A percentile compares a stretch with the other conserved stretches of the same genome.
These are phyloP conservation scores for Hypericum androsaemum DNA, from an alignment of 345 rosid genomes.

Conservation along the genomic window DNA sequence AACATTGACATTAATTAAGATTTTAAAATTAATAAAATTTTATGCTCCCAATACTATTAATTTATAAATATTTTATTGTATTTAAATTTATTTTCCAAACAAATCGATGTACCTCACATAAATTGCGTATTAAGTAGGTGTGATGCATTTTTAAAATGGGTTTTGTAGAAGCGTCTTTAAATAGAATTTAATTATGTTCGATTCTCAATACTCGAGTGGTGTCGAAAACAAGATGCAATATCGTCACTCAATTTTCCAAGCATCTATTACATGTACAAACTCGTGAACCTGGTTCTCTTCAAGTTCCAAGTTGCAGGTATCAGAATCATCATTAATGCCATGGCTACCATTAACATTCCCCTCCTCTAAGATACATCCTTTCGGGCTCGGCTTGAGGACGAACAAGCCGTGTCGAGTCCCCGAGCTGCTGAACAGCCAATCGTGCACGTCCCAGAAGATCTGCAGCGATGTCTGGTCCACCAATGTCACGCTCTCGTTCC, in stretches of 20 bases:
- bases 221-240: too few relatives aligned
- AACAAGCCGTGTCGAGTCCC: slow-evolving; percentile 44
- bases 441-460: slow-evolving; percentile 70
- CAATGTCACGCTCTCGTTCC: slow-evolving; percentile 49
- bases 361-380: slow-evolving; percentile 1
- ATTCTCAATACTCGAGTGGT: too few relatives aligned
- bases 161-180: too few relatives aligned
- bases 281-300: slow-evolving; percentile 16
- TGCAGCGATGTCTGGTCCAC: slow-evolving; percentile 26
- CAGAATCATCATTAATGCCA: slow-evolving; percentile 6
- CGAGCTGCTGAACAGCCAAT: slow-evolving; percentile 44
- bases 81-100: too few relatives aligned
- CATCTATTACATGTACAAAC: slow-evolving; percentile 53
- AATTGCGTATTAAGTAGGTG: too few relatives aligned
- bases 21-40: too few relatives aligned
- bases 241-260: slow-evolving; percentile 30
- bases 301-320: slow-evolving; percentile 7
- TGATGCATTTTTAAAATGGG: too few relatives aligned
- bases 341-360: slow-evolving; percentile 3
- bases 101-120: too few relatives aligned
- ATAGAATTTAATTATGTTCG: too few relatives aligned
- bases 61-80: too few relatives aligned
- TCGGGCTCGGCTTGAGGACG: slow-evolving; percentile 33
- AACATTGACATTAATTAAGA: too few relatives aligned
- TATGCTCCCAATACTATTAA: too few relatives aligned